Conservation (phyloP, 768 basidiomycete species). For the Rhodotorula toruloides region DNA sequence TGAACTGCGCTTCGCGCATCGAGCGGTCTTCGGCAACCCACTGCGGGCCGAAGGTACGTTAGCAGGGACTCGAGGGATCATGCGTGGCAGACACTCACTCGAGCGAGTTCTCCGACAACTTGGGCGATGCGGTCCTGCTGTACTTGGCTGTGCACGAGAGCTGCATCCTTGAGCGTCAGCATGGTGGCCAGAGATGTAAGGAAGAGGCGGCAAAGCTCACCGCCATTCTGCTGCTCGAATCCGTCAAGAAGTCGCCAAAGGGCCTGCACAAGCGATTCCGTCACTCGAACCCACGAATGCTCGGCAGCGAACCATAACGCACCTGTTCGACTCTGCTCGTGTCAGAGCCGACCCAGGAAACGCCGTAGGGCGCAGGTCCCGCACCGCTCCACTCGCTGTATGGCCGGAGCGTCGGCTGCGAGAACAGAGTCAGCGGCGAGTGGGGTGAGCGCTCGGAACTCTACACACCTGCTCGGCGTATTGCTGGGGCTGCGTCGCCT, state of each 20-base stretch:
- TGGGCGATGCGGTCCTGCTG: slow-evolving; percentile 14
- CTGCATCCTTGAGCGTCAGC: slow-evolving; percentile 4
- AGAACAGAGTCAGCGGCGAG: background rate
- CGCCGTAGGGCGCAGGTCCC: too few species aligned
- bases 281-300: background rate
- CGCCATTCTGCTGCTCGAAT: slow-evolving; percentile 11
- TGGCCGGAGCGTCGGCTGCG: background rate
- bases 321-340: slow-evolving; percentile 7
- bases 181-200: background rate
- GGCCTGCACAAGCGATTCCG: background rate
- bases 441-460: too few species aligned
- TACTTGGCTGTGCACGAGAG: background rate
- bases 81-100: background rate
- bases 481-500: too few species aligned
- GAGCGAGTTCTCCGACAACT: slow-evolving; percentile 27
- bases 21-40: slow-evolving; percentile 26
- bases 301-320: background rate
- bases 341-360: background rate
- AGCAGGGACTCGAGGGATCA: background rate
- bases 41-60: background rate
- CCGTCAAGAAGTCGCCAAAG: slow-evolving; percentile 7
- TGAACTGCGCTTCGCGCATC: slow-evolving; percentile 10
- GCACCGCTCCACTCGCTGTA: background rate
- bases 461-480: too few species aligned
- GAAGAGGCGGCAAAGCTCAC: background rate